These are phyloP conservation scores for Pythium scleroteichum DNA, from an alignment of 352 stramenopile genomes.

Conservation along the genomic window DNA sequence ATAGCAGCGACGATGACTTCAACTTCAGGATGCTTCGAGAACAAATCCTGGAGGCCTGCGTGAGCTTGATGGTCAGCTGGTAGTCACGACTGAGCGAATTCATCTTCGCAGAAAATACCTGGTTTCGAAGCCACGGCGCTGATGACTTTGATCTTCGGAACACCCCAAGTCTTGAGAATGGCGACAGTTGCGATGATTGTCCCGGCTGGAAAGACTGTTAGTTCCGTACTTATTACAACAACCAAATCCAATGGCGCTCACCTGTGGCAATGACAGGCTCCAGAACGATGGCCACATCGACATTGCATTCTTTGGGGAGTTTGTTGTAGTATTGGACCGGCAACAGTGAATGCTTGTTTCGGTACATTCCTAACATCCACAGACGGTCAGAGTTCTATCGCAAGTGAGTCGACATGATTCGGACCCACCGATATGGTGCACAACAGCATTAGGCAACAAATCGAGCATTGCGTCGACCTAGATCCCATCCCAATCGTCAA, in stretches of 20 bases:
- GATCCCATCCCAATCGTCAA: no score
- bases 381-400: not conserved
- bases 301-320: constrained; percentile 92
- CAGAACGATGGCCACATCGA: constrained; percentile 94
- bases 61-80: not conserved
- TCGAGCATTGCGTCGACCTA: constrained; percentile 97
- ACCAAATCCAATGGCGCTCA: constrained; percentile 27
- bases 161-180: constrained; percentile 96
- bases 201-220: constrained; percentile 41
- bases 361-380: constrained; percentile 72
- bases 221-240: not conserved
- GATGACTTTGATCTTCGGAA: constrained; percentile 93
- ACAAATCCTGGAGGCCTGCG: constrained; percentile 74
- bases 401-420: not conserved
- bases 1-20: constrained; percentile 80
- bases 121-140: constrained; percentile 92
- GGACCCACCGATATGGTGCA: constrained; percentile 95
- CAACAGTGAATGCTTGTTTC: constrained; percentile 88
- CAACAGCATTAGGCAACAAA: constrained; percentile 92
- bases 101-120: no score
- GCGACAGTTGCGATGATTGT: constrained; percentile 94
- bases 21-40: constrained; percentile 72
- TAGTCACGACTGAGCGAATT: not conserved
- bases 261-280: constrained; percentile 96
- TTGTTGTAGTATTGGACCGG: constrained; percentile 99